A percentile compares a stretch with the other conserved stretches of the same genome.
These are phyloP conservation scores for Aspergillus panamensis DNA, from an alignment of 495 filamentous ascomycete species.

Conservation along the genomic window DNA sequence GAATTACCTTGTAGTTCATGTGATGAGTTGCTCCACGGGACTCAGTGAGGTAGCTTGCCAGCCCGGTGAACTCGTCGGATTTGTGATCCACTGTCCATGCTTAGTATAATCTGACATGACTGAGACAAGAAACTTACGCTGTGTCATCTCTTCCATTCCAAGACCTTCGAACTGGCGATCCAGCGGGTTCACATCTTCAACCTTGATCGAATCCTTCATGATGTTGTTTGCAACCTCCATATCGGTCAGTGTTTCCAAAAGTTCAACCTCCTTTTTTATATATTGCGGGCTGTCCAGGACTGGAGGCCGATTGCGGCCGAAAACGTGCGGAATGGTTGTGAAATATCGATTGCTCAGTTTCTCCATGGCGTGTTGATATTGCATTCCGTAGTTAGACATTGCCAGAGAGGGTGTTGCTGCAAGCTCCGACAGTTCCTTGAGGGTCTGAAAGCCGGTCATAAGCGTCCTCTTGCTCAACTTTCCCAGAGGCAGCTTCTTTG, in stretches of 20 bases:
- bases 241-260: slow-evolving; percentile 72
- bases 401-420: slow-evolving; percentile 50
- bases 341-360: slow-evolving; percentile 71
- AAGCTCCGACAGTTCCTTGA: slow-evolving; percentile 70
- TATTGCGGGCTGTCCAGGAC: slow-evolving; percentile 50
- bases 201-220: slow-evolving; percentile 59
- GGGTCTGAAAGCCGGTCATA: slow-evolving; percentile 60
- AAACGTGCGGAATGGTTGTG: slow-evolving; percentile 75
- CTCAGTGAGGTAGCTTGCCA: slow-evolving; percentile 62
- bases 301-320: slow-evolving; percentile 69
- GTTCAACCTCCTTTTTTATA: slow-evolving; percentile 69
- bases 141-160: slow-evolving; percentile 70
- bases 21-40: slow-evolving; percentile 61
- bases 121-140: slow-evolving; percentile 30
- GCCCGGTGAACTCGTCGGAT: slow-evolving; percentile 58
- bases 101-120: slow-evolving; percentile 4
- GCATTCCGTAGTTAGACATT: slow-evolving; percentile 41
- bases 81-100: slow-evolving; percentile 45
- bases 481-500: slow-evolving; percentile 73
- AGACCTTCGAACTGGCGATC: slow-evolving; percentile 70
- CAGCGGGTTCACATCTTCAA: slow-evolving; percentile 54
- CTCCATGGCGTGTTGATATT: slow-evolving; percentile 44
- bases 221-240: slow-evolving; percentile 81
- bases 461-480: slow-evolving; percentile 78
- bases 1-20: slow-evolving; percentile 43